A percentile compares a stretch with the other conserved stretches of the same genome.
These are phyloP conservation scores for Intubia oerlemansii DNA, from an alignment of 2,329 filamentous ascomycete genomes.

Conservation along the genomic window DNA sequence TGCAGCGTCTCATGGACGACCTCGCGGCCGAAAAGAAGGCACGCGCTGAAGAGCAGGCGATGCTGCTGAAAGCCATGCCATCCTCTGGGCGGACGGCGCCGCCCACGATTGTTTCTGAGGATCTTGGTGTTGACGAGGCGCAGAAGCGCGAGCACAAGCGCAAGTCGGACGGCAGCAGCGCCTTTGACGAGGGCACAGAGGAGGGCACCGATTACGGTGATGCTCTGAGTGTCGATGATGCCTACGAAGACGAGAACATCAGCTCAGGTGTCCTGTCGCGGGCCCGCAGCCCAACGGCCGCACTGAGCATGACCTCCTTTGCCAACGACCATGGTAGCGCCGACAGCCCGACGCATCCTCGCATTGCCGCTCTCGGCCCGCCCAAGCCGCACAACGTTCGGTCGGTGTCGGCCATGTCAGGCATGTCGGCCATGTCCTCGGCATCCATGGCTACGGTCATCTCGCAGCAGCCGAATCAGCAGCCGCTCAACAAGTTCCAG, in stretches of 20 bases:
- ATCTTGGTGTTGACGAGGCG: conserved; percentile 28
- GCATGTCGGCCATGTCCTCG: too few relatives aligned
- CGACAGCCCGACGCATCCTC: conserved; percentile 7
- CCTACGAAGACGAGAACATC: conserved; percentile 20
- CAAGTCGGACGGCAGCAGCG: conserved; percentile 21
- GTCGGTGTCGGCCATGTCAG: conserved; percentile 4
- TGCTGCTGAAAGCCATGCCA: conserved; percentile 10
- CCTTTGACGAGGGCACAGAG: conserved; percentile 24
- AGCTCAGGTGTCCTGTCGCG: conserved; percentile 38
- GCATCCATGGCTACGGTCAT: conserved; percentile 9
- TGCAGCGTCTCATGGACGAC: conserved; percentile 22
- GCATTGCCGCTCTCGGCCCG: conserved; percentile 7
- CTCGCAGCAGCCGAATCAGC: conserved; percentile 8
- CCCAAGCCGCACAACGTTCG: not conserved
- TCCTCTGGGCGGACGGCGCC: too few relatives aligned
- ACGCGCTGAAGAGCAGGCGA: conserved; percentile 17
- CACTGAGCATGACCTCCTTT: conserved; percentile 14
- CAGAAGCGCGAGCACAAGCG: conserved; percentile 19
- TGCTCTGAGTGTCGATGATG: too few relatives aligned
- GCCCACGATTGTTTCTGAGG: conserved; percentile 19
- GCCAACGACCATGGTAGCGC: too few relatives aligned
- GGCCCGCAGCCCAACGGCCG: conserved; percentile 32
- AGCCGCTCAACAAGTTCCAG: conserved; percentile 24
- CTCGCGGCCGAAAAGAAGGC: conserved; percentile 27
- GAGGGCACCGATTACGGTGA: too few relatives aligned